Conservation (phyloP, 331 rosid genomes). For the Saraca asoca region DNA sequence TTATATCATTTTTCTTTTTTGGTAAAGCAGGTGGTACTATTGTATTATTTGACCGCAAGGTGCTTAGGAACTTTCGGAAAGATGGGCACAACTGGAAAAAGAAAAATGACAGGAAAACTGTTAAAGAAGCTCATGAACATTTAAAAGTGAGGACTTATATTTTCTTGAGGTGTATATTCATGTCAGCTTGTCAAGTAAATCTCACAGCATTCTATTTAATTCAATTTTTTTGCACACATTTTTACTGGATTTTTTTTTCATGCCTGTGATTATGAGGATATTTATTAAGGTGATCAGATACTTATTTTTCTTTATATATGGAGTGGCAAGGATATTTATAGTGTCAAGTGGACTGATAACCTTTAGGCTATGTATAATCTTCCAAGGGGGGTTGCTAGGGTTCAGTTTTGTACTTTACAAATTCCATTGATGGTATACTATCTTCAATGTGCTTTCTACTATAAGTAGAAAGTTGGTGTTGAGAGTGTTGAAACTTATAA, state of each 20-base stretch:
- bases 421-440: neutral
- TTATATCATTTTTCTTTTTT: slow-evolving; percentile 18
- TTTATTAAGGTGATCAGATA: slow-evolving; percentile 7
- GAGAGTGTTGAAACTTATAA: slow-evolving; percentile 1
- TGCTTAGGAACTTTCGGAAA: slow-evolving; percentile 90
- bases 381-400: neutral
- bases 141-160: slow-evolving; percentile 72
- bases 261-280: neutral
- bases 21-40: slow-evolving; percentile 79
- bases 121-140: slow-evolving; percentile 99
- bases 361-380: slow-evolving; percentile 20
- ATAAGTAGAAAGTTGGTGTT: slow-evolving; percentile 2
- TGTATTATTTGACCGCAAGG: slow-evolving; percentile 82
- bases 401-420: slow-evolving; percentile 8
- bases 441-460: slow-evolving; percentile 18
- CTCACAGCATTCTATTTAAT: slow-evolving; percentile 5
- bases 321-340: slow-evolving; percentile 21
- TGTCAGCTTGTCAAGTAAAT: neutral
- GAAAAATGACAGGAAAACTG: slow-evolving; percentile 95
- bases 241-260: slow-evolving; percentile 17
- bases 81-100: slow-evolving; percentile 99
- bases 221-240: slow-evolving; percentile 18
- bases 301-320: slow-evolving; percentile 16
- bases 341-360: neutral
- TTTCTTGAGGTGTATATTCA: slow-evolving; percentile 20